phyloP scores from a whole-genome alignment of 2,329 filamentous ascomycete species.

The Diaporthe capsici region DNA sequence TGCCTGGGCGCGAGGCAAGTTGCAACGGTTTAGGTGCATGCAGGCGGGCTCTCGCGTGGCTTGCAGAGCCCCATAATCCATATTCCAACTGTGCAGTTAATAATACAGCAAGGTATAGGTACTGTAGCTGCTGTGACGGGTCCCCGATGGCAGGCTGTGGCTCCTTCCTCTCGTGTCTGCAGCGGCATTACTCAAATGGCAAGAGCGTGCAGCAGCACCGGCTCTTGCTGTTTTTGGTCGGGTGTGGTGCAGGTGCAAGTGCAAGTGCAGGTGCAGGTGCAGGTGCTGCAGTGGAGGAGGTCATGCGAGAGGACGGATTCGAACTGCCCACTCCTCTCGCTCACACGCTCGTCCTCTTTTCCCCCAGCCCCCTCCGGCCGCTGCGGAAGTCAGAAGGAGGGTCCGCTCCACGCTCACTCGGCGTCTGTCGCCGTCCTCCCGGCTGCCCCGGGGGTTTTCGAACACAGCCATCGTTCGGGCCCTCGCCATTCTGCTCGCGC shows the following conservation, averaged over 20 bases:
- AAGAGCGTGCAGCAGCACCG: too few relatives aligned
- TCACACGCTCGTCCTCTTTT: neutral
- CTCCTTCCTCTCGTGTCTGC: constrained; percentile 8
- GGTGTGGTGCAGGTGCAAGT: neutral
- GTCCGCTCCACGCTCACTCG: neutral
- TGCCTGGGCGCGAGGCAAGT: neutral
- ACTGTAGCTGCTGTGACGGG: neutral
- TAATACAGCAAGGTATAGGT: neutral
- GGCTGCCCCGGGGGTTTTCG: neutral
- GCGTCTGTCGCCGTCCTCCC: neutral
- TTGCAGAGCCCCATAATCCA: constrained; percentile 10
- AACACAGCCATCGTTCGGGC: neutral
- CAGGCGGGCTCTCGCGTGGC: neutral
- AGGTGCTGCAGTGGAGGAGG: neutral
- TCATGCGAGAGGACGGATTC: constrained; percentile 11
- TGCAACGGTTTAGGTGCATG: constrained; percentile 31
- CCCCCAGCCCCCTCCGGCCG: constrained; percentile 17
- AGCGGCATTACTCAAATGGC: constrained; percentile 22
- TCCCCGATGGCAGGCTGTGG: neutral
- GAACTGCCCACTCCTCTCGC: neutral
- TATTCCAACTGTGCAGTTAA: neutral
- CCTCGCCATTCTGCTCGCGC: neutral
- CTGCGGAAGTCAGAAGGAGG: neutral
- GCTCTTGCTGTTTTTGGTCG: neutral
- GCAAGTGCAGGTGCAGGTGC: neutral